These are phyloP conservation scores for Aspergillus fischeri DNA, from an alignment of 2,329 filamentous ascomycete species.

Conservation along the genomic window DNA sequence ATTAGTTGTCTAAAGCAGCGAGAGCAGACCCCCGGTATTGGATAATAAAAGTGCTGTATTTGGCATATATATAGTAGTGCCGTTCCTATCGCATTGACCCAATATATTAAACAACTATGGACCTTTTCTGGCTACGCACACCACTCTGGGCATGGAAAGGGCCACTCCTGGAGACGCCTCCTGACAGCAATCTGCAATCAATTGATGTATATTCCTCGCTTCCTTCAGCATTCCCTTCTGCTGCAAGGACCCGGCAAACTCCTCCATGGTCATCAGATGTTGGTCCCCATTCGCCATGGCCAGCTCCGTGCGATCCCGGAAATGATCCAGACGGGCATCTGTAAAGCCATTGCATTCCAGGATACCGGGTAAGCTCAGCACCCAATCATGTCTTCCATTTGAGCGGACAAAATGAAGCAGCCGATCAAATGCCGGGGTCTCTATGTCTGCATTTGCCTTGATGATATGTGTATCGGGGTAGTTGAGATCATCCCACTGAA, in stretches of 20 bases:
- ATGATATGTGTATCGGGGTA: slow-evolving; percentile 15
- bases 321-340: slow-evolving; percentile 10
- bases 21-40: too few relatives aligned
- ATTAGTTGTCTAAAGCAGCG: too few relatives aligned
- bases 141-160: slow-evolving; percentile 16
- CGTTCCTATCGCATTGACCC: too few relatives aligned
- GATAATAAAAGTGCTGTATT: too few relatives aligned
- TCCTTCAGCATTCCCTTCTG: slow-evolving; percentile 7
- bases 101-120: too few relatives aligned
- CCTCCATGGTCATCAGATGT: slow-evolving; percentile 19
- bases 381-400: slow-evolving; percentile 19
- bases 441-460: slow-evolving; percentile 6
- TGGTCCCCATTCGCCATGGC: slow-evolving; percentile 12
- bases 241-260: slow-evolving; percentile 13
- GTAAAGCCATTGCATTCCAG: slow-evolving; percentile 10
- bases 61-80: too few relatives aligned
- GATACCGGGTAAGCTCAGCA: slow-evolving; percentile 12
- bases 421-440: slow-evolving; percentile 13
- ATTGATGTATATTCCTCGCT: slow-evolving; percentile 6
- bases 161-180: slow-evolving; percentile 11
- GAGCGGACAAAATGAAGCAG: slow-evolving; percentile 13
- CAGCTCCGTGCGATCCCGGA: slow-evolving; percentile 11
- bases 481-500: slow-evolving; percentile 29
- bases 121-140: slow-evolving; percentile 1
- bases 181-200: slow-evolving; percentile 10